Conservation (phyloP, 2,329 filamentous ascomycete genomes). For the Ambrosiella beaveri region DNA sequence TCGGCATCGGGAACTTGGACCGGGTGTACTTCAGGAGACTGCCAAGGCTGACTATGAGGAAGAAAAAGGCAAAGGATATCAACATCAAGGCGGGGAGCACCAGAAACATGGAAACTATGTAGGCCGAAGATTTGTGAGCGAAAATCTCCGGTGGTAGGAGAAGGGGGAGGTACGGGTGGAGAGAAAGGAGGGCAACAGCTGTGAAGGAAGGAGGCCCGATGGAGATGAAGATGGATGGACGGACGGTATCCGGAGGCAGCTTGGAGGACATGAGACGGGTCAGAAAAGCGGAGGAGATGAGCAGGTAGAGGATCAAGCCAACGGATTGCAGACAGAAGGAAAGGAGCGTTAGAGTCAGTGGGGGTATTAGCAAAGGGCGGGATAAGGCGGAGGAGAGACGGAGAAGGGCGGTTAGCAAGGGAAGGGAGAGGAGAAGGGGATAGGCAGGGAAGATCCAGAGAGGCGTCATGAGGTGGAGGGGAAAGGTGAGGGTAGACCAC, state of each 20-base stretch:
- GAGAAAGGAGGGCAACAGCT: conserved; percentile 22
- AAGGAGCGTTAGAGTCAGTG: neutral
- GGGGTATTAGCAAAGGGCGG: neutral
- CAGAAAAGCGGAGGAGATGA: conserved; percentile 5
- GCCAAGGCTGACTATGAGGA: conserved; percentile 64
- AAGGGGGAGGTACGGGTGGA: neutral
- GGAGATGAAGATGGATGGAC: conserved; percentile 47
- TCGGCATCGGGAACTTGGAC: conserved; percentile 35
- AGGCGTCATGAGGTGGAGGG: conserved; percentile 71
- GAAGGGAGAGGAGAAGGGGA: conserved; percentile 58
- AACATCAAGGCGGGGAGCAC: conserved; percentile 59
- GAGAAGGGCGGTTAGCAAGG: conserved; percentile 47
- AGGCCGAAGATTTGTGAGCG: conserved; percentile 24
- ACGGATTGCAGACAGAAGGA: neutral
- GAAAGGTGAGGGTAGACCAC: conserved; percentile 41
- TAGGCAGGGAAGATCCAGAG: conserved; percentile 82
- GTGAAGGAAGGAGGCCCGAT: conserved; percentile 27
- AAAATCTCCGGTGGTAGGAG: conserved; percentile 29
- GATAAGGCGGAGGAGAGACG: conserved; percentile 29
- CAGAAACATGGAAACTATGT: conserved; percentile 30
- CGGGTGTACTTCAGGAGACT: conserved; percentile 53
- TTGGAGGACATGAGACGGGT: conserved; percentile 43
- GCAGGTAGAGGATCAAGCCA: neutral
- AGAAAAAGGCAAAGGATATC: conserved; percentile 71
- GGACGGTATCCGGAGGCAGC: conserved; percentile 59